Base-by-base conservation (phyloP, 1,284 basidiomycete genomes). In the Apiotrichum akiyoshidainum region DNA sequence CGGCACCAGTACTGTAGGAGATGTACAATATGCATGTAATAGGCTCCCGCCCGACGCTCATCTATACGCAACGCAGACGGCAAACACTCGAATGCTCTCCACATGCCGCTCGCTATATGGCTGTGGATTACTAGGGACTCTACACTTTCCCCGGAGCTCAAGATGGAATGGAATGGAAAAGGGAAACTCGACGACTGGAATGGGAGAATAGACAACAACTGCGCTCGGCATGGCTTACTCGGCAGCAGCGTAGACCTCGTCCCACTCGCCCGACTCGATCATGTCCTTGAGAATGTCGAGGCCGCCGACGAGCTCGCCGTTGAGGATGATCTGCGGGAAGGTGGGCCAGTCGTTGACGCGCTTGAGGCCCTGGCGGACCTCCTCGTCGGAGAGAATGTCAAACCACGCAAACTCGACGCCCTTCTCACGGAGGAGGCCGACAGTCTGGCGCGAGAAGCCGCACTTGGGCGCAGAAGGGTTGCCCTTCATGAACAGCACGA, bases 401-500 rank as follows among this genome's bases (percentile, higher is more conserved):
- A 88, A 89, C 74, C 83, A 82, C n/a, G 82, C 80, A 76, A 86
- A 89, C 64, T 84, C 81, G 52, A 88, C 81, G 11, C 80, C 80
- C 65, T 87, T 81, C 58, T 85, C 83, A 45, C 82, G 74, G 57
- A 89, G 77, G 33, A 89, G 76, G 14, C 80, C 84, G 52, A 88
- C 86, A 14, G 86, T 87, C 77, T 86, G 83, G 44, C 87, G 81
- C 51, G 85, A 87, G 78, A 89, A 89, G 11, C 87, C 96, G 68
- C 95, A 95, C 62, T 90, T 86, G 2, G 92, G 96, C 31, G 83
- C 81, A 48, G 88, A 85, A 0, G 91, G 90, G 64, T 86, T 87
- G 22, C 95, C 96, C 80, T 99, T 99, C 94, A 99, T 99, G 83
- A 99, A 98, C 58, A 99, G 78, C 57, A 99, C 78, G 55, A 85